Evolutionary conservation across 2,329 filamentous ascomycete species (phyloP).

Genomic region (Calonectria montana): DNA sequence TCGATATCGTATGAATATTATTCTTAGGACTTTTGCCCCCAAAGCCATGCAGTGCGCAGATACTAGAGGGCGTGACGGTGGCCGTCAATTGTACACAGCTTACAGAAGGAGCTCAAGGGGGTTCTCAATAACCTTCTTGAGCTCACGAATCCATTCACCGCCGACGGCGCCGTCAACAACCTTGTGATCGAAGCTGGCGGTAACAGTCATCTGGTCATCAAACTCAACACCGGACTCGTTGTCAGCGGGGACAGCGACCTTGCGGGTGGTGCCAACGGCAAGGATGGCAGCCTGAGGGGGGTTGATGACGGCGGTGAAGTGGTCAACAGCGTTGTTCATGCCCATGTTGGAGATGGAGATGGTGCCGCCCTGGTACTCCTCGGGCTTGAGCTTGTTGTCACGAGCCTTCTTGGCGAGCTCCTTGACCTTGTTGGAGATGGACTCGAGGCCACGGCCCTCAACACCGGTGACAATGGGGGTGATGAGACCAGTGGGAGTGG

Average conservation of each 20-base stretch:
- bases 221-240: constrained; percentile 91
- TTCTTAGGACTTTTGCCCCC: constrained; percentile 24
- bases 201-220: constrained; percentile 97
- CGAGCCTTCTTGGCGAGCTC: constrained; percentile 96
- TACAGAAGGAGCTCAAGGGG: constrained; percentile 94
- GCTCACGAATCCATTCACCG: constrained; percentile 94
- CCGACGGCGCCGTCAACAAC: constrained; percentile 96
- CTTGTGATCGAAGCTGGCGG: constrained; percentile 98
- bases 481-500: constrained; percentile 93
- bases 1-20: constrained; percentile 30
- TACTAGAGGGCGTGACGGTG: constrained; percentile 14
- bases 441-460: constrained; percentile 85
- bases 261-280: constrained; percentile 93
- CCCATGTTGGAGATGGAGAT: constrained; percentile 99
- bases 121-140: constrained; percentile 99
- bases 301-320: constrained; percentile 99
- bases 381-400: constrained; percentile 98
- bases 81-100: constrained; percentile 36
- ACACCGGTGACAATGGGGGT: constrained; percentile 96
- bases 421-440: constrained; percentile 91
- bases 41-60: background rate
- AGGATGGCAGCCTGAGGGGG: constrained; percentile 96
- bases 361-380: constrained; percentile 98
- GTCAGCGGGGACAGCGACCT: constrained; percentile 91
- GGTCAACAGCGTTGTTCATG: constrained; percentile 96